phyloP scores from a whole-genome alignment of 768 basidiomycete species.

The Nevesoporus exiguus region DNA sequence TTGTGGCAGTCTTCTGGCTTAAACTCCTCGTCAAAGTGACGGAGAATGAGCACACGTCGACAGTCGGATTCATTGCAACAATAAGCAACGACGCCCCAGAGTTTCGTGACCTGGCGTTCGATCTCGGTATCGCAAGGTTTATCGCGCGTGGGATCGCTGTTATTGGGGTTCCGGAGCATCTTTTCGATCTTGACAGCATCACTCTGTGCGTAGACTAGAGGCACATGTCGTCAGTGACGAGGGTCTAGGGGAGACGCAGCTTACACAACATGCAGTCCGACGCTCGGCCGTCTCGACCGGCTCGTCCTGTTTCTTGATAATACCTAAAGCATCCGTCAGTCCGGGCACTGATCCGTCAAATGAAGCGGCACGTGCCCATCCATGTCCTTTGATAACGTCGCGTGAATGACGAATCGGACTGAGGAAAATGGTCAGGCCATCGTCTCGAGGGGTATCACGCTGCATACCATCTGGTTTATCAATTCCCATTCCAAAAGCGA shows the following conservation, averaged over 20 bases:
- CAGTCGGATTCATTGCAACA: constrained; percentile 82
- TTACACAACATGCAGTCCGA: constrained; percentile 87
- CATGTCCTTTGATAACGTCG: constrained; percentile 75
- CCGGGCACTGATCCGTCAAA: not conserved
- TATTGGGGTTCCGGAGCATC: constrained; percentile 58
- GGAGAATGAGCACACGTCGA: constrained; percentile 80
- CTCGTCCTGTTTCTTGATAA: constrained; percentile 96
- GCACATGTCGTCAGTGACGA: not conserved
- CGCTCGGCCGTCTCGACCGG: constrained; percentile 83
- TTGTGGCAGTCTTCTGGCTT: constrained; percentile 58
- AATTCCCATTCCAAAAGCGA: constrained; percentile 98
- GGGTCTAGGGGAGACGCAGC: constrained; percentile 19
- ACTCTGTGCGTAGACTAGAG: constrained; percentile 58
- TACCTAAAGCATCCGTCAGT: constrained; percentile 44
- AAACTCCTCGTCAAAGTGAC: constrained; percentile 86
- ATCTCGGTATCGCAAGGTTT: constrained; percentile 47
- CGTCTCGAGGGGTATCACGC: not conserved
- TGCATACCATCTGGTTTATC: constrained; percentile 74
- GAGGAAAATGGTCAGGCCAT: constrained; percentile 5
- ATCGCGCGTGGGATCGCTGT: constrained; percentile 33
- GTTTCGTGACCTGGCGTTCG: constrained; percentile 60
- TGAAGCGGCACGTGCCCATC: constrained; percentile 57
- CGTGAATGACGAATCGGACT: constrained; percentile 94
- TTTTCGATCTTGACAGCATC: constrained; percentile 56
- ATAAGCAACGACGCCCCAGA: constrained; percentile 71